Evolutionary conservation across 2,329 filamentous ascomycete genomes (phyloP), one percentile per base, ranked within the genome.

Genomic region (Trichoderma arundinaceum): DNA sequence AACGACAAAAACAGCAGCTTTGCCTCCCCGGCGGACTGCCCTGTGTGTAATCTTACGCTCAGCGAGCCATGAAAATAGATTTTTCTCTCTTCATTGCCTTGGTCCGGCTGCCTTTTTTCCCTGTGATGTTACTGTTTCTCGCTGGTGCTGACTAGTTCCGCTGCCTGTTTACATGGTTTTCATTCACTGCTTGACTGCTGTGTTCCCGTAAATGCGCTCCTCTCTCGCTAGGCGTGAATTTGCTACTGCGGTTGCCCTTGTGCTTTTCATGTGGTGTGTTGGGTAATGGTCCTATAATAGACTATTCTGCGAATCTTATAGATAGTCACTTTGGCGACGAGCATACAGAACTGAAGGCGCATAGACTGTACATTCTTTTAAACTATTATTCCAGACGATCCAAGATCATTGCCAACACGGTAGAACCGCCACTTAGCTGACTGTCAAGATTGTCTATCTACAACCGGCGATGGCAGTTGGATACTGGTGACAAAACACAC

Each of bases 31-130:
- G 10, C 48, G 39, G 12, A 13, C 51, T 64, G 60, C 51, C 60
- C 60, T 64, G 60, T 64, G 60, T 64, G 60, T 64, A 64, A 39
- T 56, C 60, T 56, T 64, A 64, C 60, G 60, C 60, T 56, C 60
- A 64, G 60, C 60, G 60, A 54, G 49, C 60, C 51, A 64, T 48
- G 51, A 56, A 64, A 64, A 64, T 64, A 64, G 60, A 41, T 60
- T 61, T 64, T 64, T 61, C 56, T 49, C 56, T 48, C 56, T 59
- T 58, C 39, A 17, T 28, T 56, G 52, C 17, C 28, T 56, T 41
- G 17, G 35, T 28, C 52, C 7, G 19, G 35, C 35, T 5, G 38
- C 10, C 10, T 41, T 41, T 10, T 51, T 1, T 7, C 7, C 22
- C 9, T 43, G 38, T 35, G 46, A 52, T 33, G n/a, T 3, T 33